Evolutionary conservation across 768 basidiomycete species (phyloP).

Genomic region (Baorangia bicolor): DNA sequence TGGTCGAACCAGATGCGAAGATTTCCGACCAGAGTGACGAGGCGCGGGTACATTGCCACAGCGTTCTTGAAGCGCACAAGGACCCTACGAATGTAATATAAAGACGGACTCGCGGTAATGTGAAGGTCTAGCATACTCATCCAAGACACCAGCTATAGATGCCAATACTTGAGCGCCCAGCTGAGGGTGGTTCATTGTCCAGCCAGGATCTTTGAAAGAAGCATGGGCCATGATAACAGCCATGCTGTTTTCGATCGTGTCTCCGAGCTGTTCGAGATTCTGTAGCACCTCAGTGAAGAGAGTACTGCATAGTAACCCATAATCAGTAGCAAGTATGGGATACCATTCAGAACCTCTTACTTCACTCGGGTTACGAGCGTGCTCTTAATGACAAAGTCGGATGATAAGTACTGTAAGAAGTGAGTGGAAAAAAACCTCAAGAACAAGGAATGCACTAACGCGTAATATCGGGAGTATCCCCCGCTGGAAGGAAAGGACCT

Average conservation of each 20-base stretch:
- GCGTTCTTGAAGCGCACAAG: conserved; percentile 60
- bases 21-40: conserved; percentile 41
- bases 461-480: conserved; percentile 54
- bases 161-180: conserved; percentile 44
- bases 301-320: conserved; percentile 32
- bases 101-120: conserved; percentile 18
- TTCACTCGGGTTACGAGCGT: conserved; percentile 51
- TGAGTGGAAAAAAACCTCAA: neutral
- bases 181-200: conserved; percentile 10
- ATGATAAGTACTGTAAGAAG: conserved; percentile 50
- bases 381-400: conserved; percentile 58
- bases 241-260: conserved; percentile 43
- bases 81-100: conserved; percentile 36
- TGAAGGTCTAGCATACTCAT: conserved; percentile 42
- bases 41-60: conserved; percentile 43
- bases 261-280: conserved; percentile 43
- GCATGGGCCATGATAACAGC: conserved; percentile 25
- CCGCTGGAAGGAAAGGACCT: conserved; percentile 55
- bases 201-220: conserved; percentile 35
- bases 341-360: conserved; percentile 30
- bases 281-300: conserved; percentile 47
- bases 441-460: conserved; percentile 29
- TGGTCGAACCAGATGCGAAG: conserved; percentile 45
- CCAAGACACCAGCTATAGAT: conserved; percentile 46
- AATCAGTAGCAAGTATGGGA: conserved; percentile 6